Conservation (phyloP, 75 land plant genomes). For the Sequoia sempervirens region DNA sequence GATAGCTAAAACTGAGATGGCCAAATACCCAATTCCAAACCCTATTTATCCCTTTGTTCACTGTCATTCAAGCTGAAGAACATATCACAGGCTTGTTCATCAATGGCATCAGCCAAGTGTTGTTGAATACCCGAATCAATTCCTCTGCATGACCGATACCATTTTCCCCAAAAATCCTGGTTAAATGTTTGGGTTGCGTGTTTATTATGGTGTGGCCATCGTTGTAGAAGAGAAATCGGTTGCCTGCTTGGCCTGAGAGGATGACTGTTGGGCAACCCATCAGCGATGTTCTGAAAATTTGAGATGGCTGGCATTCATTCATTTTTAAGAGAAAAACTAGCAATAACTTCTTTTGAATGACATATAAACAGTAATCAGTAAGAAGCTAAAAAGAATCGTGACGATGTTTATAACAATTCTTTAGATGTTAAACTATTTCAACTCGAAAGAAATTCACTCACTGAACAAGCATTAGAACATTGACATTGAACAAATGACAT, state of each 20-base stretch:
- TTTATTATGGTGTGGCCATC: conserved; percentile 6
- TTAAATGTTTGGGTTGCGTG: not conserved
- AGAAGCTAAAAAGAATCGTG: no score
- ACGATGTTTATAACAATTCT: no score
- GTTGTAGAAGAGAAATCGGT: conserved; percentile 40
- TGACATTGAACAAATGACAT: no score
- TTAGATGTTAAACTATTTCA: no score
- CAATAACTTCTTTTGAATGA: no score
- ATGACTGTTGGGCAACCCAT: conserved; percentile 19
- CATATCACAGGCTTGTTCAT: conserved; percentile 22
- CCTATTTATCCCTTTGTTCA: not conserved
- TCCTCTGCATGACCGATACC: conserved; percentile 7
- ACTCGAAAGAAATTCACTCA: no score
- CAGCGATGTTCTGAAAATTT: conserved; percentile 37
- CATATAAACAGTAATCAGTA: no score
- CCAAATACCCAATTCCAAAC: not conserved
- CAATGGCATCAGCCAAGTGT: conserved; percentile 10
- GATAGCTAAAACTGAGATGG: conserved; percentile 1
- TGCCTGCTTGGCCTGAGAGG: conserved; percentile 33
- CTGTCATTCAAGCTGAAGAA: conserved; percentile 11
- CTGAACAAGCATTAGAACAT: no score
- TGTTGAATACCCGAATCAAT: not conserved
- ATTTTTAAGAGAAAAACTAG: no score
- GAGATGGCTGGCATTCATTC: no score
- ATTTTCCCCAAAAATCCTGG: not conserved